Conservation (phyloP, 2,329 filamentous ascomycete species). For the Calonectria fujianensis region DNA sequence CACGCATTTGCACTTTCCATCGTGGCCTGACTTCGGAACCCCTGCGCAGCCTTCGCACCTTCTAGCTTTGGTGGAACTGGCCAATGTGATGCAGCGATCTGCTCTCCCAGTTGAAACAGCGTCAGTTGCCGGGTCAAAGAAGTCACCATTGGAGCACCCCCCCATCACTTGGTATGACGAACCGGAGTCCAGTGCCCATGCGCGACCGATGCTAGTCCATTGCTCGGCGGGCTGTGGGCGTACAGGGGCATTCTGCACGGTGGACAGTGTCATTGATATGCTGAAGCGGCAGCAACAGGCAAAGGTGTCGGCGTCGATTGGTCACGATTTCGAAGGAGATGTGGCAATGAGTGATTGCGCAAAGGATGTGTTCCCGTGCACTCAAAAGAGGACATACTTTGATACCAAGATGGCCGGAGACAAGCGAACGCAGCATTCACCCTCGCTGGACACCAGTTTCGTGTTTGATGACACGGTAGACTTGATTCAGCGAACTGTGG, state of each 20-base stretch:
- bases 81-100: slow-evolving; percentile 82
- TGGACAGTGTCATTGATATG: slow-evolving; percentile 97
- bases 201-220: slow-evolving; percentile 90
- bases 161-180: slow-evolving; percentile 73
- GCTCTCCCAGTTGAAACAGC: slow-evolving; percentile 69
- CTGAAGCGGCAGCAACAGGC: slow-evolving; percentile 85
- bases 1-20: slow-evolving; percentile 93
- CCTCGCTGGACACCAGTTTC: slow-evolving; percentile 75
- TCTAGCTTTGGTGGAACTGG: slow-evolving; percentile 91
- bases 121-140: slow-evolving; percentile 58
- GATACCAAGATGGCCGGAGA: slow-evolving; percentile 43
- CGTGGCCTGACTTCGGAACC: slow-evolving; percentile 98
- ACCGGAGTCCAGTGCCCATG: slow-evolving; percentile 71
- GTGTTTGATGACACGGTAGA: slow-evolving; percentile 83
- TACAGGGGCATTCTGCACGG: slow-evolving; percentile 96
- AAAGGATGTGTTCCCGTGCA: slow-evolving; percentile 56
- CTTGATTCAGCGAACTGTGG: slow-evolving; percentile 89
- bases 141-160: slow-evolving; percentile 53
- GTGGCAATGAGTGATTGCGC: slow-evolving; percentile 64
- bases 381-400: slow-evolving; percentile 52
- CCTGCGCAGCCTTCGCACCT: slow-evolving; percentile 92
- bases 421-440: slow-evolving; percentile 35
- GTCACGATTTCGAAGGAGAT: slow-evolving; percentile 65
- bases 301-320: slow-evolving; percentile 50
- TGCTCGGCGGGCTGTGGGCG: slow-evolving; percentile 97